These are phyloP conservation scores for Tricholoma flavovirens DNA, from an alignment of 768 basidiomycete genomes.

Conservation along the genomic window DNA sequence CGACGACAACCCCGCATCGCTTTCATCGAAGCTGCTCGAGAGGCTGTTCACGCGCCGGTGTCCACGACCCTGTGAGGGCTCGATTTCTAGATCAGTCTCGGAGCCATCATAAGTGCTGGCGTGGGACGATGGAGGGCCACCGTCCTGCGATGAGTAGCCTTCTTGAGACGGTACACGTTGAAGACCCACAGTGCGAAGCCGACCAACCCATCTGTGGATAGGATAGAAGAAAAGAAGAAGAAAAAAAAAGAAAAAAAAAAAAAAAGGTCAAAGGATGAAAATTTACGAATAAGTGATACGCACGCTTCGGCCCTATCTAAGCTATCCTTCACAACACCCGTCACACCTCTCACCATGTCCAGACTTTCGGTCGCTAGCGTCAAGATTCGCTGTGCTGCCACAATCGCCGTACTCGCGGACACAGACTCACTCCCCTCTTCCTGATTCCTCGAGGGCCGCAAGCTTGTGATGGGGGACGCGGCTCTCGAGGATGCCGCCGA, in stretches of 20 bases:
- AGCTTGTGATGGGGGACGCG: constrained; percentile 14
- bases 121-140: neutral
- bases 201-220: constrained; percentile 68
- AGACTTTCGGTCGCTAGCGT: constrained; percentile 85
- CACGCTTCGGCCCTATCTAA: constrained; percentile 84
- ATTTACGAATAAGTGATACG: constrained; percentile 23
- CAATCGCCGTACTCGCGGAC: constrained; percentile 51
- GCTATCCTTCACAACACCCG: constrained; percentile 82
- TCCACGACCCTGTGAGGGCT: constrained; percentile 2
- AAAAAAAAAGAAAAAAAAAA: too few species aligned
- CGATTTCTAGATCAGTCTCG: constrained; percentile 7
- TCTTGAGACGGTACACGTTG: constrained; percentile 20
- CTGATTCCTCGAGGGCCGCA: constrained; percentile 15
- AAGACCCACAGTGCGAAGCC: constrained; percentile 70
- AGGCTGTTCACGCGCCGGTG: constrained; percentile 13
- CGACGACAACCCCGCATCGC: constrained; percentile 17
- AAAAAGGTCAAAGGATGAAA: neutral
- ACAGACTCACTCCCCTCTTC: constrained; percentile 17
- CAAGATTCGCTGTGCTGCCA: constrained; percentile 76
- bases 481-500: constrained; percentile 27
- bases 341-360: constrained; percentile 88
- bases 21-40: constrained; percentile 15
- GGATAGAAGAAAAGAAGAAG: too few species aligned
- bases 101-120: neutral
- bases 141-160: neutral